phyloP scores from a whole-genome alignment of 208 protist genomes.

The Novymonas esmeraldas region DNA sequence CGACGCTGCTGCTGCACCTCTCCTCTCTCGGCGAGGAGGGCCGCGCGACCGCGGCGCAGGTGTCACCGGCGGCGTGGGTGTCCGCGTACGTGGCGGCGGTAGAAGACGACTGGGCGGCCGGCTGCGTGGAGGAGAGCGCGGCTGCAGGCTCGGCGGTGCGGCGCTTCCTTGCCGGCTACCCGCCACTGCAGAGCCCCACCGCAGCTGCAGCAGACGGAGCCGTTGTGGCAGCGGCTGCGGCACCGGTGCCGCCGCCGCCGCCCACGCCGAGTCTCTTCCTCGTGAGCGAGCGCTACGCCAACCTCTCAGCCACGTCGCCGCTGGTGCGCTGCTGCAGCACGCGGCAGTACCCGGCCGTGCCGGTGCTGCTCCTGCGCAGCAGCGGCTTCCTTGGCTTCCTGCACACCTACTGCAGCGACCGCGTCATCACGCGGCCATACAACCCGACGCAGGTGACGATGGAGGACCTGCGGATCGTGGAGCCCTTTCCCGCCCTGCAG shows the following conservation, averaged over 20 bases:
- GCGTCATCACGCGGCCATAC: conserved; percentile 53
- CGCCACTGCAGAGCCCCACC: background rate
- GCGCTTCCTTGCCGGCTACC: conserved; percentile 1
- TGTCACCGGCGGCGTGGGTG: conserved; percentile 43
- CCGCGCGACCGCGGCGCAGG: conserved; percentile 35
- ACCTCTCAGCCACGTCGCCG: conserved; percentile 39
- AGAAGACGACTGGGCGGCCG: conserved; percentile 15
- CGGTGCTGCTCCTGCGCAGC: conserved; percentile 80
- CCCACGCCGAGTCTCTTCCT: conserved; percentile 33
- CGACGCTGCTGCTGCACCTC: conserved; percentile 70
- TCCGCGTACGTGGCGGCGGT: conserved; percentile 27
- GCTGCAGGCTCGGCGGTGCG: background rate
- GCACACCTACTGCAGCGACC: conserved; percentile 63
- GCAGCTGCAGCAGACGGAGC: too few relatives aligned
- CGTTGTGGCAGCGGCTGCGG: too few relatives aligned
- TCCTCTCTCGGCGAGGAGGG: conserved; percentile 87
- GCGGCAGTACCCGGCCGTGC: conserved; percentile 32
- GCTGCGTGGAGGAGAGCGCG: background rate
- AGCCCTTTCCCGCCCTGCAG: conserved; percentile 85
- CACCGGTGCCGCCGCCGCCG: background rate
- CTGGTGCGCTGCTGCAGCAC: conserved; percentile 24
- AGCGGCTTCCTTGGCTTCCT: conserved; percentile 92
- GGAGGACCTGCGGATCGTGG: conserved; percentile 91
- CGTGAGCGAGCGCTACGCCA: conserved; percentile 47
- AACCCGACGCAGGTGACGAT: conserved; percentile 47